Evolutionary conservation across 2,329 filamentous ascomycete genomes (phyloP), one percentile per base, ranked within the genome.

Genomic region (Penicillium corylophilum): DNA sequence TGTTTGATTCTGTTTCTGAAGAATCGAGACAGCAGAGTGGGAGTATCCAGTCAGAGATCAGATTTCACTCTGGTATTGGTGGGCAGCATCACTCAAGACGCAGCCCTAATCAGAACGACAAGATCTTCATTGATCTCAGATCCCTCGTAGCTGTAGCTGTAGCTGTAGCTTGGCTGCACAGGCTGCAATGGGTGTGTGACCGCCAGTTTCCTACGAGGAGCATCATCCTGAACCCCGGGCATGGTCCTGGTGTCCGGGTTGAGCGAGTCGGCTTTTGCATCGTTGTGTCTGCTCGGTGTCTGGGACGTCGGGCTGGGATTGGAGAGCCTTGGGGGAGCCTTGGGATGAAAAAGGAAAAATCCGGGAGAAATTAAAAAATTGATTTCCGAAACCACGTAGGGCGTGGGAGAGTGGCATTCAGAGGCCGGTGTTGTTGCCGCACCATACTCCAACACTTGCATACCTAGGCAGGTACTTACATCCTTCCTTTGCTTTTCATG

Each of bases 21-120:
- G 13, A 57, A 48, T 44, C 42, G 43, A 50, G 44, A 40, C 39
- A 44, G 23, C 35, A 18, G 40, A 50, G 46, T 36, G 53, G 2
- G 33, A 36, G 39, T 31, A 35, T 26, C 22, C 46, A 22, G 26
- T 46, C 41, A 36, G 13, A 42, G 43, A 56, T 50, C 53, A 50
- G 41, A 50, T 56, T 43, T 39, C 44, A 18, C 29, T 44, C 36
- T 40, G 48, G 44, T 39, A 50, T 46, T 53, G 45, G 41, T 48
- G 18, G 43, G 18, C 36, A 49, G 4, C 39, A 52, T 41, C 48
- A 47, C 23, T 22, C 39, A 43, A 44, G 29, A 52, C 33, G 50
- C 54, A 47, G 54, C 47, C 54, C 54, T 48, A 56, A 56, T 56
- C 48, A 50, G 44, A 56, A 53, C 54, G 36, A 53, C 45, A 46